A percentile compares a stretch with the other conserved stretches of the same genome.
Evolutionary conservation across 768 basidiomycete genomes (phyloP).

Genomic region (Pulveroboletus sp.): DNA sequence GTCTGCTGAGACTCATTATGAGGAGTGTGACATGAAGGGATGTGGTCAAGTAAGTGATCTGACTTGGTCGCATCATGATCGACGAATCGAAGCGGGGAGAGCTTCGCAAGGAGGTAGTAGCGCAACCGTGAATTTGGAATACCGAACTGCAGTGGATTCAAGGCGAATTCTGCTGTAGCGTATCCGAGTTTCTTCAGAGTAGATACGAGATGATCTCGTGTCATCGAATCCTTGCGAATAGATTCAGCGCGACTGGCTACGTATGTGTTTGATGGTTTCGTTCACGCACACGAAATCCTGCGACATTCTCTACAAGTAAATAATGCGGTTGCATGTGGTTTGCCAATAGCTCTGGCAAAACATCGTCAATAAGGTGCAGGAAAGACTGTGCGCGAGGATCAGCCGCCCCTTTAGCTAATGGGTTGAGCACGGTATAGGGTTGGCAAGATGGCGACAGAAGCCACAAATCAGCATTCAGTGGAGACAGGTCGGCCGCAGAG

Average conservation of each 20-base stretch:
- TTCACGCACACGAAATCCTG: slow-evolving; percentile 70
- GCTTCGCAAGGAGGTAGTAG: slow-evolving; percentile 76
- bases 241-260: slow-evolving; percentile 6
- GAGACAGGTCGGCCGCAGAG: slow-evolving; percentile 43
- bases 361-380: slow-evolving; percentile 59
- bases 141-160: slow-evolving; percentile 76
- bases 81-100: slow-evolving; percentile 38
- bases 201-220: slow-evolving; percentile 53
- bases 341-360: slow-evolving; percentile 58
- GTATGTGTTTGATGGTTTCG: not conserved
- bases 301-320: slow-evolving; percentile 78
- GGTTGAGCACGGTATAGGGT: slow-evolving; percentile 79
- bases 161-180: slow-evolving; percentile 53
- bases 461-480: slow-evolving; percentile 62
- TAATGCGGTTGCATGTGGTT: slow-evolving; percentile 49
- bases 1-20: not conserved
- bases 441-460: slow-evolving; percentile 82
- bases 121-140: slow-evolving; percentile 81
- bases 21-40: slow-evolving; percentile 47
- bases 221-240: slow-evolving; percentile 56
- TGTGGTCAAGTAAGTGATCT: slow-evolving; percentile 44
- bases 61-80: slow-evolving; percentile 14
- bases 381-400: slow-evolving; percentile 80
- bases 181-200: slow-evolving; percentile 57
- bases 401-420: slow-evolving; percentile 61